Base-by-base conservation (phyloP, 2,329 filamentous ascomycete genomes). In the Talaromyces sp. region DNA sequence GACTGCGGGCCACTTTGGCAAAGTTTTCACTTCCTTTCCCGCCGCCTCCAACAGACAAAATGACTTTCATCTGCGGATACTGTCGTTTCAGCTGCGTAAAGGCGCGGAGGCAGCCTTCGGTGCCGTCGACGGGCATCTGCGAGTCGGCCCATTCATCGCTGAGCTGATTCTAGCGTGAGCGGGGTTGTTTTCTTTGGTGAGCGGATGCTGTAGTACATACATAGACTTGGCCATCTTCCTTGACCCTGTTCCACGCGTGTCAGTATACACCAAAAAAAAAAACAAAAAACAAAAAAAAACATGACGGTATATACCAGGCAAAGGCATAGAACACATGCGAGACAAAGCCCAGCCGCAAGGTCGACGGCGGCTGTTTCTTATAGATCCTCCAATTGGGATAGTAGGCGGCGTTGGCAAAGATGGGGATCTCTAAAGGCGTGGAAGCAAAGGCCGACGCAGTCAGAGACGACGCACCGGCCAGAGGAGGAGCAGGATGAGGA, bases 281-380 rank as follows among this genome's bases (percentile, higher is more conserved):
- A n/a, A n/a, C n/a, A n/a, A n/a, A n/a, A n/a, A n/a, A n/a, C n/a
- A n/a, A n/a, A n/a, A n/a, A n/a, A n/a, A n/a, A n/a, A n/a, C n/a
- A n/a, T 63, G 40, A 57, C 34, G 42, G 56, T 57, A 44, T 52
- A 68, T 75, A 84, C 82, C 80, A 83, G 62, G 90, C 90, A 83
- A 91, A 93, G 12, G 90, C 89, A 72, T 94, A 94, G 75, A 92
- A 93, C 30, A 93, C 86, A 70, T 92, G 89, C 67, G 89, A 92
- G 69, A 94, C 87, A 69, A 89, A 90, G 66, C 85, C 85, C 73
- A 91, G 86, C 72, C 90, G 90, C 70, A 94, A 79, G 60, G 86
- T 86, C 1, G 86, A 89, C 0, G 91, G 91, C 16, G 89, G 89
- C 68, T 91, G 86, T 65, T 88, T 85, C 61, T 83, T 82, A 76